Conservation (phyloP, 805 yeast species). For the Cyberlindnera xylosilytica region DNA sequence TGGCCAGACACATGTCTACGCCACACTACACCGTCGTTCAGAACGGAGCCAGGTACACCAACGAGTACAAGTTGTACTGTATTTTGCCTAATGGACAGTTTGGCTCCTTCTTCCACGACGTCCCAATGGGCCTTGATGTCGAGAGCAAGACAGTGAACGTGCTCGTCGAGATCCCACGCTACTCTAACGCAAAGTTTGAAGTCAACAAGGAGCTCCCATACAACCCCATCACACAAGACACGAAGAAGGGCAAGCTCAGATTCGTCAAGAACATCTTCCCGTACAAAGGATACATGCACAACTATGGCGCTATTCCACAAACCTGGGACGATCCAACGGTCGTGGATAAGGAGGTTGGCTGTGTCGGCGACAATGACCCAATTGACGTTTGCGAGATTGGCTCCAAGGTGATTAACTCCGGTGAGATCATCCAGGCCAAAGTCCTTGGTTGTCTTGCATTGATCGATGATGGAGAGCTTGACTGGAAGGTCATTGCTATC, state of each 20-base stretch:
- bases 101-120: slow-evolving; percentile 80
- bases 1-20: neutral
- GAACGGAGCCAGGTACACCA: slow-evolving; percentile 38
- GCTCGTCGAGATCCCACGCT: slow-evolving; percentile 97
- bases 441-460: slow-evolving; percentile 93
- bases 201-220: slow-evolving; percentile 78
- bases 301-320: slow-evolving; percentile 98
- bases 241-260: slow-evolving; percentile 94
- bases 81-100: slow-evolving; percentile 40
- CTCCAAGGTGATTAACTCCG: slow-evolving; percentile 58
- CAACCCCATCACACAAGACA: slow-evolving; percentile 96
- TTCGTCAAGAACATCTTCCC: slow-evolving; percentile 98
- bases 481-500: slow-evolving; percentile 90
- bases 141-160: slow-evolving; percentile 84
- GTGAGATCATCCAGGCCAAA: slow-evolving; percentile 83
- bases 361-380: slow-evolving; percentile 81
- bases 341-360: slow-evolving; percentile 63
- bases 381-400: slow-evolving; percentile 85
- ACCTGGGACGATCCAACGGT: slow-evolving; percentile 44
- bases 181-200: slow-evolving; percentile 97
- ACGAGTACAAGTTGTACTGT: slow-evolving; percentile 42
- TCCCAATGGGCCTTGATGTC: slow-evolving; percentile 90
- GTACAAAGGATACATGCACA: slow-evolving; percentile 97
- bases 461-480: slow-evolving; percentile 88
- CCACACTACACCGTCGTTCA: slow-evolving; percentile 7